Conservation (phyloP, 1,284 basidiomycete genomes). For the Puccinia polysora region DNA sequence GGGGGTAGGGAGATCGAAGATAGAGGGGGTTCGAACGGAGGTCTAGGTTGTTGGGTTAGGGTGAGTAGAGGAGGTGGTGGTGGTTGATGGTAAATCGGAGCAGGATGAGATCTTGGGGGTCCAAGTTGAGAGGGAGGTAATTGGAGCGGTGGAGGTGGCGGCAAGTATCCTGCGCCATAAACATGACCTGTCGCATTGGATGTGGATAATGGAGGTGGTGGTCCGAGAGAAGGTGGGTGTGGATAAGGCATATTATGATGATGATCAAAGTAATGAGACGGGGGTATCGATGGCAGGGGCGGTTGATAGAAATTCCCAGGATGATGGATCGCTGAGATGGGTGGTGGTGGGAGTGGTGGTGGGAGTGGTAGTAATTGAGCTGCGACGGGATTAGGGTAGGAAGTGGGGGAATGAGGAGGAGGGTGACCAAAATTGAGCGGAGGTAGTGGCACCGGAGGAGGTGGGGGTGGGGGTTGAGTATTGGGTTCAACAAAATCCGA, state of each 20-base stretch:
- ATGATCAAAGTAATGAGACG: slow-evolving; percentile 27
- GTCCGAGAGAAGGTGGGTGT: slow-evolving; percentile 8
- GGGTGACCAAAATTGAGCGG: neutral
- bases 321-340: neutral
- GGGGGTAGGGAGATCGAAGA: neutral
- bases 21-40: slow-evolving; percentile 12
- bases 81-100: neutral
- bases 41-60: neutral
- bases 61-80: neutral
- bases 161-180: neutral
- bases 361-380: slow-evolving; percentile 4
- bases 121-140: neutral
- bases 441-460: neutral
- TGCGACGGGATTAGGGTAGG: neutral
- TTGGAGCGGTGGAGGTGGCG: neutral
- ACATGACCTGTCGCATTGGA: slow-evolving; percentile 4
- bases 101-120: neutral
- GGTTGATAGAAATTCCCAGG: slow-evolving; percentile 12
- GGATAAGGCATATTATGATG: slow-evolving; percentile 15
- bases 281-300: slow-evolving; percentile 11
- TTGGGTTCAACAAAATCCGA: neutral
- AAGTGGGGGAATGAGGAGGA: neutral
- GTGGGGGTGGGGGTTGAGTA: neutral
- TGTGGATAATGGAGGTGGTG: neutral
- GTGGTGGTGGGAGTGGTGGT: neutral